These are phyloP conservation scores for Metschnikowia colocasiae DNA, from an alignment of 805 yeast species.

Conservation along the genomic window DNA sequence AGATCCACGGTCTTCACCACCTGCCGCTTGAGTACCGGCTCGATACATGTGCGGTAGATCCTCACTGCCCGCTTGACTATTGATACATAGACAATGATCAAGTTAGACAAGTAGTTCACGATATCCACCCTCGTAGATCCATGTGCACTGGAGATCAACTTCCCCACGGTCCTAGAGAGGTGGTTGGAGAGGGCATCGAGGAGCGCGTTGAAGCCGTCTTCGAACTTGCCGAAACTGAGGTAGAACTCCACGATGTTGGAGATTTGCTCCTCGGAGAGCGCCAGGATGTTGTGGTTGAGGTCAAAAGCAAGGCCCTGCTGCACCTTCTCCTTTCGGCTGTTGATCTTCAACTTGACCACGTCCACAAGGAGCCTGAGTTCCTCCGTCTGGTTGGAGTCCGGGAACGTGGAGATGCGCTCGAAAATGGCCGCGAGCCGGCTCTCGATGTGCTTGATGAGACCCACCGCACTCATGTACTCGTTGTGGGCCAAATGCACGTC, in stretches of 20 bases:
- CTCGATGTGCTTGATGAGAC: conserved; percentile 37
- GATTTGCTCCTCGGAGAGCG: conserved; percentile 29
- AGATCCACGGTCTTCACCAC: conserved; percentile 32
- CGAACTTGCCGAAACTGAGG: conserved; percentile 33
- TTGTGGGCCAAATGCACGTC: conserved; percentile 65
- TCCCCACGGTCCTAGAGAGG: conserved; percentile 30
- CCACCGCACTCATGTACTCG: conserved; percentile 46
- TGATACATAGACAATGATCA: conserved; percentile 38
- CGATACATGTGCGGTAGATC: conserved; percentile 52
- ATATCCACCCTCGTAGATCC: conserved; percentile 43
- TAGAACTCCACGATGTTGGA: conserved; percentile 35
- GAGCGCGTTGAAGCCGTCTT: conserved; percentile 34
- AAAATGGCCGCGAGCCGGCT: conserved; percentile 29
- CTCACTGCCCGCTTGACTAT: conserved; percentile 46
- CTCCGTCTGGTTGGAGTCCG: conserved; percentile 18
- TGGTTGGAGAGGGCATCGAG: conserved; percentile 34
- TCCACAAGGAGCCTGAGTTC: conserved; percentile 34
- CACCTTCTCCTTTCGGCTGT: conserved; percentile 35
- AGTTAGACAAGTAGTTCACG: conserved; percentile 37
- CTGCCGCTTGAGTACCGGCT: conserved; percentile 27
- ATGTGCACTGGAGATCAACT: conserved; percentile 36
- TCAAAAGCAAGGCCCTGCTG: conserved; percentile 38
- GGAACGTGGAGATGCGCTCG: conserved; percentile 17
- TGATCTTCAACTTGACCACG: conserved; percentile 40
- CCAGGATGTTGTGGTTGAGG: conserved; percentile 31